Base-by-base conservation (phyloP, 257 asterid genomes). In the Lycium ferocissimum region DNA sequence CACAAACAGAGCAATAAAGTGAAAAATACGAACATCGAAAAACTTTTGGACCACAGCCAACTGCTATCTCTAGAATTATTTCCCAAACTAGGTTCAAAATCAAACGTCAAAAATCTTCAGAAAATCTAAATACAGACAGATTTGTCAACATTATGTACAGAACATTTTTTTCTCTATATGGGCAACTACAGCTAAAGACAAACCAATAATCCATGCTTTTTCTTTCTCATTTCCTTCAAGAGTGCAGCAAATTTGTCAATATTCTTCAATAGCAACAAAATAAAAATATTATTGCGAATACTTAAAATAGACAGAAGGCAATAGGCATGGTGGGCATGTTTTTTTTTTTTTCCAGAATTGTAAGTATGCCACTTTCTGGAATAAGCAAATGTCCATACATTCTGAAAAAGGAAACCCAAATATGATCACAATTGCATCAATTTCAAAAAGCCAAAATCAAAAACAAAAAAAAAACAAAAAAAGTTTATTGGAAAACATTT, bases 11-110 rank as follows among this genome's bases (percentile, higher is more conserved):
- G 59, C 37, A 49, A 75, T 75, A 47, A 47, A 75, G 61, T 20
- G 35, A 14, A 75, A 47, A 75, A 75, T 75, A 47, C 81, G 17
- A 75, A 75, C 81, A 47, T 20, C 81, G 61, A 73, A 73, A 75
- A 47, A 2, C 13, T 20, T 75, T 75, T 11, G 81, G 81, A 75
- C 81, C 81, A 75, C 61, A 75, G 38, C 43, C n/a, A 22, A 75
- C 61, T 11, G 61, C 59, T 73, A 47, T 47, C 12, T 73, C 3
- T 20, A 11, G 38, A 73, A 12, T 47, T 75, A 75, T 75, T 75
- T 75, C n/a, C 38, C 81, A 75, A 75, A 75, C 20, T 20, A 73
- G n/a, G 18, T 72, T 45, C 33, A 58, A 72, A 72, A 72, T 47
- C 1, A 49, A 22, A 11, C 43, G 35, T 49, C 4, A 75, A 75